Evolutionary conservation across 2,329 filamentous ascomycete genomes (phyloP), one percentile per base, ranked within the genome.

Genomic region (Leptographium galeiforme): DNA sequence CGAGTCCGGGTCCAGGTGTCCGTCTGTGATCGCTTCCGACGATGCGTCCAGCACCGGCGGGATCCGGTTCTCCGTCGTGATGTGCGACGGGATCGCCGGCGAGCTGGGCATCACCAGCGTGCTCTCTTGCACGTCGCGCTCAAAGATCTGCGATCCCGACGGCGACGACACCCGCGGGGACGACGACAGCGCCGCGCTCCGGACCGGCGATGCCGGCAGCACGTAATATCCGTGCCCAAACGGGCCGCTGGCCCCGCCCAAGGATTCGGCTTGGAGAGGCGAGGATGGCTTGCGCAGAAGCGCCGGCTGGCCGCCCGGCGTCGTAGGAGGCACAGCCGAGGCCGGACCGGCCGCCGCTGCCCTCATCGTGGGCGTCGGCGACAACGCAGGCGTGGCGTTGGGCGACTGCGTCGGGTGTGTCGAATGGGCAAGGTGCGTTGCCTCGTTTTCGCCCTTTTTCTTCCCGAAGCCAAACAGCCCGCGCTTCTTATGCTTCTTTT

Each of bases 31-130:
- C 54, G 90, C 89, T 62, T 90, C 81, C 44, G 89, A 94, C 2
- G 89, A 91, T 51, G 91, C 91, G 66, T 95, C 89, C 48, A 97
- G 76, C 13, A 94, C 90, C 0, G 91, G 80, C 8, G 91, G 91
- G 60, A 97, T 96, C 65, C 90, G 81, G 70, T 97, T 90, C 67
- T 97, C 91, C 8, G 89, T 95, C 61, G 90, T 82, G 62, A 97
- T 95, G 64, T 97, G 91, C 8, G 87, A 83, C 4, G 91, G 91
- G 57, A 96, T 93, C n/a, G 88, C 87, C 1, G 87, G 84, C 4
- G 87, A 91, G 57, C 78, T 82, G 56, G 89, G 85, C n/a, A 81
- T 69, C 4, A 78, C 63, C 34, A 78, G 73, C 62, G 55, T 53
- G 38, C 19, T 57, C 63, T 96, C 90, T 68, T 96, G 91, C 30